Evolutionary conservation across 2,329 filamentous ascomycete species (phyloP), one percentile per base, ranked within the genome.

Genomic region (Cercospora citrullina): DNA sequence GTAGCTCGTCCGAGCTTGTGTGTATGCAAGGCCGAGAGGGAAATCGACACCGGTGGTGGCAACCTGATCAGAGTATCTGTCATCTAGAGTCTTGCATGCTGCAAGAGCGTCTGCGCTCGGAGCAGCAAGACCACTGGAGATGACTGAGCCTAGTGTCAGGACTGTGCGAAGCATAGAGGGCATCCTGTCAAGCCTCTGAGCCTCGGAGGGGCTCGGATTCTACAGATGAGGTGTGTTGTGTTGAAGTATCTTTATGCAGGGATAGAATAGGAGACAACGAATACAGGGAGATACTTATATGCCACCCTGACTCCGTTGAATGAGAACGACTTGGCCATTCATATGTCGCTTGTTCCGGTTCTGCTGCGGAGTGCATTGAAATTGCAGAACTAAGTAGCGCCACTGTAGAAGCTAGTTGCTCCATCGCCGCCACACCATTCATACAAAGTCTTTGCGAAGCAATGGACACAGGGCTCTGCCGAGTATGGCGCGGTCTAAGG

Each of bases 1-100:
- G 60, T 72, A 71, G 23, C 67, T 66, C 14, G 60, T 61, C 28
- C 66, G 62, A 9, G 67, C 64, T 31, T 70, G 26, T n/a, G 64
- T 68, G 59, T 72, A 71, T 36, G 66, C 63, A 31, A 66, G 48
- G 21, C 63, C 66, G 23, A 71, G 59, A 4, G 64, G 67, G 16
- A 69, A 6, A 10, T 63, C 65, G 23, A 70, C 45, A 6, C 28
- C 68, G 28, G 36, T 67, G 53, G 69, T 64, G 7, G 68, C 68
- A 23, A 70, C 67, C 36, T 72, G 71, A 16, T 64, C 28, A 3
- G 69, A 63, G 33, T 69, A 69, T 26, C 67, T 63, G 36, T 63
- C 63, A 26, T 65, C 57, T 30, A 68, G 30, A 51, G 62, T 63
- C 42, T 63, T 63, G 51, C 66, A 68, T 23, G 63, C 58, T 28